Conservation (phyloP, 1,284 basidiomycete species). For the Pseudozyma sp. region DNA sequence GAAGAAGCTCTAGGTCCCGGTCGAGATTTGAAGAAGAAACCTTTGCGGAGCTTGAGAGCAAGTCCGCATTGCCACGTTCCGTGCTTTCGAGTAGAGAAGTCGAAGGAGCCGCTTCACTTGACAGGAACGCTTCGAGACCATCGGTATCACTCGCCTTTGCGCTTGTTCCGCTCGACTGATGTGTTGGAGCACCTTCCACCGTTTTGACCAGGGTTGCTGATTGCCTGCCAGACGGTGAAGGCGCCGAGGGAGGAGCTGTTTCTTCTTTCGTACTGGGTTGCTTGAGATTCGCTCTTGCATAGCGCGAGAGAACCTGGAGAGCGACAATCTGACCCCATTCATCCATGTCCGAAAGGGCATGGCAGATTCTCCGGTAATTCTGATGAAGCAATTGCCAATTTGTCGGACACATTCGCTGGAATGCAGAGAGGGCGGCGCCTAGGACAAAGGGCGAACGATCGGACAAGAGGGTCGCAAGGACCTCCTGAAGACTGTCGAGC, state of each 20-base stretch:
- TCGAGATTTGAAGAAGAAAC: slow-evolving; percentile 38
- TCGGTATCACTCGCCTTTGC: slow-evolving; percentile 15
- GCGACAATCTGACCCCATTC: slow-evolving; percentile 94
- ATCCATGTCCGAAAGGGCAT: slow-evolving; percentile 86
- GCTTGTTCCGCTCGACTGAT: background rate
- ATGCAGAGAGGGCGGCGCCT: slow-evolving; percentile 86
- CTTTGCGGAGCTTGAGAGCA: background rate
- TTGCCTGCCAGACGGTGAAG: background rate
- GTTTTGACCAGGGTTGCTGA: slow-evolving; percentile 4
- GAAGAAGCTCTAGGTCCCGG: slow-evolving; percentile 57
- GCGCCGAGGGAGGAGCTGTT: background rate
- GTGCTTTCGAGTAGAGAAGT: background rate
- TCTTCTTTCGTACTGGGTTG: slow-evolving; percentile 12
- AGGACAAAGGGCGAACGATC: slow-evolving; percentile 89
- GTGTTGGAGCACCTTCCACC: slow-evolving; percentile 2
- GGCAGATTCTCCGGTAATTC: slow-evolving; percentile 87
- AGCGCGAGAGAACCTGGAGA: slow-evolving; percentile 82
- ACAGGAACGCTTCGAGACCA: slow-evolving; percentile 45
- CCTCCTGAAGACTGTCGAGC: slow-evolving; percentile 78
- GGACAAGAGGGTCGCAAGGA: slow-evolving; percentile 80
- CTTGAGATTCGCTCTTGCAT: slow-evolving; percentile 75
- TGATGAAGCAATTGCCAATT: slow-evolving; percentile 81
- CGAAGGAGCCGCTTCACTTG: slow-evolving; percentile 9
- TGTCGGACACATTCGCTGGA: slow-evolving; percentile 68
- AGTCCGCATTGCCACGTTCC: background rate